Evolutionary conservation across 176 grass and related monocot species (phyloP).

Genomic region (Bonia amplexicaulis): DNA sequence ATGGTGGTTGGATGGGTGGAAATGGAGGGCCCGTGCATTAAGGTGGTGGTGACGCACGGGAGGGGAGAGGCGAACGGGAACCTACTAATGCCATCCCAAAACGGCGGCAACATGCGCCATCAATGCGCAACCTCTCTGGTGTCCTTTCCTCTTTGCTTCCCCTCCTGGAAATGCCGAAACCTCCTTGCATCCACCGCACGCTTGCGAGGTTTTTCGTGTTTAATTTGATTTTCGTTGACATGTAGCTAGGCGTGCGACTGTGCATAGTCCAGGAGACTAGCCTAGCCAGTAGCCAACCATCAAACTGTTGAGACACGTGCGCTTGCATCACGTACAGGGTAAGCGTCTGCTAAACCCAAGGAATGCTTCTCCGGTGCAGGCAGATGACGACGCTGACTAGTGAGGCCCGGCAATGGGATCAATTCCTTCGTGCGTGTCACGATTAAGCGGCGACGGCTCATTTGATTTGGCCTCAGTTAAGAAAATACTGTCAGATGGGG

Average conservation of each 20-base stretch:
- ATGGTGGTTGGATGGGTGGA: conserved; percentile 9
- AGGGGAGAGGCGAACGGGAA: not conserved
- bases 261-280: not conserved
- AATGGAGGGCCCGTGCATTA: conserved; percentile 29
- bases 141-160: not conserved
- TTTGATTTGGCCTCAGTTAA: not conserved
- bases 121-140: conserved; percentile 23
- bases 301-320: not conserved
- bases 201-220: not conserved
- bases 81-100: not conserved
- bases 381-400: not conserved
- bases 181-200: not conserved
- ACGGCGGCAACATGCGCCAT: conserved; percentile 5
- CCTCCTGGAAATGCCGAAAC: not conserved
- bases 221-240: not conserved
- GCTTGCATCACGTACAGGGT: not conserved
- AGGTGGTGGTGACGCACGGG: conserved; percentile 24
- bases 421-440: not conserved
- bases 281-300: not conserved
- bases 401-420: too few species aligned
- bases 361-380: not conserved
- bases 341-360: not conserved
- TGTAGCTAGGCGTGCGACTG: not conserved
- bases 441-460: not conserved
- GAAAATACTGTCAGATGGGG: not conserved